Evolutionary conservation across 2,329 filamentous ascomycete genomes (phyloP).

Genomic region (Fusarium brevicatenulatum): DNA sequence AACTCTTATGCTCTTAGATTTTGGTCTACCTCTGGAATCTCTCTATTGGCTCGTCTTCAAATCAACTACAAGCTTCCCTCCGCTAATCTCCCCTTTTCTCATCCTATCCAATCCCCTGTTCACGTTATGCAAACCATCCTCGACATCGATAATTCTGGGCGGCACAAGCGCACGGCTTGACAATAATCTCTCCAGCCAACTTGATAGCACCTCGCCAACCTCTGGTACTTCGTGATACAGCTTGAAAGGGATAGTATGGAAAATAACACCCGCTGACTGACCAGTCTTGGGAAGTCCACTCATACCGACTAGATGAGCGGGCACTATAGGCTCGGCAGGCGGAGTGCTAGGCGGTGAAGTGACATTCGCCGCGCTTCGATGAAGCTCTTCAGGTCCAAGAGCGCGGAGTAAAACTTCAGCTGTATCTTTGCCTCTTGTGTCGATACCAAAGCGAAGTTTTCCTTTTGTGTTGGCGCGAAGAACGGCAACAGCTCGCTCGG

Average conservation of each 20-base stretch:
- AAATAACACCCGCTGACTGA: conserved; percentile 56
- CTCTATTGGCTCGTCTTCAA: conserved; percentile 3
- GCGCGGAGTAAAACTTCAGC: conserved; percentile 63
- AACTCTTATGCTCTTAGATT: background rate
- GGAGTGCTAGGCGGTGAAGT: conserved; percentile 54
- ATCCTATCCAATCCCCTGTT: conserved; percentile 74
- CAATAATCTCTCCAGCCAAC: conserved; percentile 76
- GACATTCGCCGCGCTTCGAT: conserved; percentile 40
- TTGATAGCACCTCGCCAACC: conserved; percentile 70
- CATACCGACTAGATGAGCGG: conserved; percentile 72
- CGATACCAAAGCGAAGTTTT: conserved; percentile 72
- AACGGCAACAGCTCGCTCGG: conserved; percentile 71
- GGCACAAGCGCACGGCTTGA: conserved; percentile 62
- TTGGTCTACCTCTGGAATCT: background rate
- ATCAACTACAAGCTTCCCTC: conserved; percentile 73
- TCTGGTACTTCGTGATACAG: conserved; percentile 75
- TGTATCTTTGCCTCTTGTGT: conserved; percentile 73
- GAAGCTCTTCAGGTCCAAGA: conserved; percentile 54
- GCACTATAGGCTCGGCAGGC: conserved; percentile 34
- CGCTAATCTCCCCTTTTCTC: conserved; percentile 72
- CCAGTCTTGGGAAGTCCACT: conserved; percentile 72
- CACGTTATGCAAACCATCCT: conserved; percentile 72
- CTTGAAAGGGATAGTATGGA: conserved; percentile 79
- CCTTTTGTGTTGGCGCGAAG: conserved; percentile 67
- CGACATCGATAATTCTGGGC: conserved; percentile 72